Evolutionary conservation across 1,284 basidiomycete genomes (phyloP).

Genomic region (Austropuccinia psidii): DNA sequence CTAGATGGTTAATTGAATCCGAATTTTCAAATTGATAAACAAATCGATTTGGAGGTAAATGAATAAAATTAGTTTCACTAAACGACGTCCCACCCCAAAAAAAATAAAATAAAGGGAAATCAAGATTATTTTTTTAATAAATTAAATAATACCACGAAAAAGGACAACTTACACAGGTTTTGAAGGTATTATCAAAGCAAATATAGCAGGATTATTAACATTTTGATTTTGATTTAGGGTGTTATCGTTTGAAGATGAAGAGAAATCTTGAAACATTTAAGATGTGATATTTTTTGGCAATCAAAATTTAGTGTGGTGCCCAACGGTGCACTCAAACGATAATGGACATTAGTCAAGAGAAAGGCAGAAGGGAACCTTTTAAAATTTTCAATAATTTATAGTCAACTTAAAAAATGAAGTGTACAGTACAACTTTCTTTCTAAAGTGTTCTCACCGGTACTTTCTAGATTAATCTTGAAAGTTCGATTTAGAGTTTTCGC

Average conservation of each 20-base stretch:
- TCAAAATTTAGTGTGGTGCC: too few species aligned
- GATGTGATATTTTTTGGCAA: too few species aligned
- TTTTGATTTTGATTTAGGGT: background rate
- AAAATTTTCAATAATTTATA: too few species aligned
- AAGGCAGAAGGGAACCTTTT: too few species aligned
- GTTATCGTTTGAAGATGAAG: background rate
- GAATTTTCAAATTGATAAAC: constrained; percentile 69
- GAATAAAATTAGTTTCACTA: constrained; percentile 1
- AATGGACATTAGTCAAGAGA: too few species aligned
- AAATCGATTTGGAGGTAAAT: constrained; percentile 48
- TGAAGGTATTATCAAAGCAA: constrained; percentile 30
- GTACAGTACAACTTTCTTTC: too few species aligned
- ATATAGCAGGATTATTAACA: constrained; percentile 3
- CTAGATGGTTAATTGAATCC: constrained; percentile 75
- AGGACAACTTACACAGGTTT: constrained; percentile 13
- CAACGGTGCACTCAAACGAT: too few species aligned
- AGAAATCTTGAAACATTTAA: too few species aligned
- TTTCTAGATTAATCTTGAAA: too few species aligned
- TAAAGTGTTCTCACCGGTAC: too few species aligned
- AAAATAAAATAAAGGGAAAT: background rate
- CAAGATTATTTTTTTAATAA: background rate
- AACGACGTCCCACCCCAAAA: background rate
- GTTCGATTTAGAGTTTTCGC: too few species aligned
- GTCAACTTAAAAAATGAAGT: too few species aligned
- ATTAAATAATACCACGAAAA: background rate